Conservation (phyloP, 176 grass and related monocot species). For the Bolboschoenus planiculmis region DNA sequence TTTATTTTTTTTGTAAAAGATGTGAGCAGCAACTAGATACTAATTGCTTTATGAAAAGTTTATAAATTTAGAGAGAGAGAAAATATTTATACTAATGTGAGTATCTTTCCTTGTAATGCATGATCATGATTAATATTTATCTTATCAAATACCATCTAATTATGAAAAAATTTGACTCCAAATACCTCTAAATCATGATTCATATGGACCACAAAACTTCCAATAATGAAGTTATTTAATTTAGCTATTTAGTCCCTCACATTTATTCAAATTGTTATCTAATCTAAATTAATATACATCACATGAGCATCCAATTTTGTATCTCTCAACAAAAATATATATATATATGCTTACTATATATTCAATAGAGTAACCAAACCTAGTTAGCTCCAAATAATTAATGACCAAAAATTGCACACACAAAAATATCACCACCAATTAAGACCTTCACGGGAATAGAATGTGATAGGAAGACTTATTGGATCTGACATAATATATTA, state of each 20-base stretch:
- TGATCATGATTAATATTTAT: neutral
- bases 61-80: too few relatives aligned
- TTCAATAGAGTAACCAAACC: neutral
- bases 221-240: neutral
- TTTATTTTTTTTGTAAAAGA: too few relatives aligned
- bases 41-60: too few relatives aligned
- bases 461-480: neutral
- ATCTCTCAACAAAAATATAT: neutral
- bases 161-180: neutral
- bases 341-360: neutral
- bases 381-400: neutral
- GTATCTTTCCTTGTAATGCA: too few relatives aligned
- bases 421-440: neutral
- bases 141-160: too few relatives aligned
- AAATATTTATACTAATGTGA: too few relatives aligned
- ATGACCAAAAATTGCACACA: neutral
- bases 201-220: too few relatives aligned
- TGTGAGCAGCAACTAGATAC: too few relatives aligned
- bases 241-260: neutral
- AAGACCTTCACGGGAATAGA: slow-evolving; percentile 4
- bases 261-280: neutral
- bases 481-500: slow-evolving; percentile 7
- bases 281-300: neutral
- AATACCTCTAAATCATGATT: too few relatives aligned
- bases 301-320: neutral